Conservation (phyloP, 345 rosid genomes). For the Eucalyptus regnans region DNA sequence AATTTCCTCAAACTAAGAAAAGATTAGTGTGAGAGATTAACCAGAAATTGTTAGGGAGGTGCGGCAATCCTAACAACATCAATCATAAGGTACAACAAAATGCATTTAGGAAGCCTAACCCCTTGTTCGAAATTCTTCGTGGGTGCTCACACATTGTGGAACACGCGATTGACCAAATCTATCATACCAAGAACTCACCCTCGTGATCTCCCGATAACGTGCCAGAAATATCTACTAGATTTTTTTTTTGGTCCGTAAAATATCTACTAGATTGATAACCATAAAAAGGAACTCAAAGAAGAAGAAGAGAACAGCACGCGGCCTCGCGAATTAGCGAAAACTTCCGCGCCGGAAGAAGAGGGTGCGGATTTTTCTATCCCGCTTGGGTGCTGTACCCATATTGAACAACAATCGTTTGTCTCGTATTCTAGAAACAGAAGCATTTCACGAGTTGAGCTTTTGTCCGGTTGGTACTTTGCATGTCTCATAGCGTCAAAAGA, state of each 20-base stretch:
- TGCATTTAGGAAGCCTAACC: not conserved
- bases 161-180: not conserved
- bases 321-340: not conserved
- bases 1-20: no score
- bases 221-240: no score
- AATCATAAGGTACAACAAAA: not conserved
- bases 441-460: not conserved
- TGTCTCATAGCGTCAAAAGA: not conserved
- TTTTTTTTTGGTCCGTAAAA: no score
- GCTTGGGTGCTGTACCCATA: not conserved
- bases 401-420: not conserved
- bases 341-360: not conserved
- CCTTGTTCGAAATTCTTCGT: no score
- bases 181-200: no score
- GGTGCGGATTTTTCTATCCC: not conserved
- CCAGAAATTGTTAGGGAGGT: not conserved
- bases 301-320: not conserved
- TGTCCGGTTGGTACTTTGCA: not conserved
- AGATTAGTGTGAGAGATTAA: not conserved
- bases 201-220: no score
- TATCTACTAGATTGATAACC: no score
- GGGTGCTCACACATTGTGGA: not conserved
- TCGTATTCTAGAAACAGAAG: not conserved
- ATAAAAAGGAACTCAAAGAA: not conserved
- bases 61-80: not conserved